Evolutionary conservation across 306 rosid species (phyloP), one percentile per base, ranked within the genome.

Genomic region (Mucuna pruriens): DNA sequence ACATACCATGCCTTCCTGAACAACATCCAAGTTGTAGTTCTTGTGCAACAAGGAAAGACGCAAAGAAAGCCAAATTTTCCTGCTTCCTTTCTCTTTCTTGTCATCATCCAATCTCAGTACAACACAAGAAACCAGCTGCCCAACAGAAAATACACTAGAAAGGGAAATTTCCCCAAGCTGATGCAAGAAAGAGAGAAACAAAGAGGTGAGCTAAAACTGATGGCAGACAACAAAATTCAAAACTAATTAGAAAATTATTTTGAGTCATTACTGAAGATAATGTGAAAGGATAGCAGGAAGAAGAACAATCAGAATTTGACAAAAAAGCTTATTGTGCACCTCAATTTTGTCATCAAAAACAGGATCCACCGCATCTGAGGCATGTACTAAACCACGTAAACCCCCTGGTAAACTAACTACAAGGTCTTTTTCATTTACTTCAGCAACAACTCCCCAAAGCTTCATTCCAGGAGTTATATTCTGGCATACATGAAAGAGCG

Each of bases 1-100:
- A 16, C 90, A 38, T 93, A 95, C 97, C 98, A 91, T 93, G 85
- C 99, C 97, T 93, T 91, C 97, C 85, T 91, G 96, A 84, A 88
- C 83, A 82, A 84, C 88, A 34, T 93, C 98, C 80, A 95, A 83
- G 69, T 79, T 86, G 78, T 87, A 85, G 86, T 89, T 90, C 84
- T 93, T 91, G 87, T 95, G 86, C 85, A 95, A 84, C 85, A 86
- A 78, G 13, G 99, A 95, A 76, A 95, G 95, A 33, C 93, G 86
- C 89, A 95, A 85, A 75, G 99, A 95, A 84, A 95, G 94, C 97
- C 97, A 95, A 73, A 95, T 88, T 91, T 93, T 95, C 67, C 90
- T 85, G 80, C 82, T 93, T 69, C 93, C 93, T 48, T 78, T 89
- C 69, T 95, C 98, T 84, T 88, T 95, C 78, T 88, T 93, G 80